phyloP scores from a whole-genome alignment of 371 early-diverging fungal genomes.

The Mortierella sp. region DNA sequence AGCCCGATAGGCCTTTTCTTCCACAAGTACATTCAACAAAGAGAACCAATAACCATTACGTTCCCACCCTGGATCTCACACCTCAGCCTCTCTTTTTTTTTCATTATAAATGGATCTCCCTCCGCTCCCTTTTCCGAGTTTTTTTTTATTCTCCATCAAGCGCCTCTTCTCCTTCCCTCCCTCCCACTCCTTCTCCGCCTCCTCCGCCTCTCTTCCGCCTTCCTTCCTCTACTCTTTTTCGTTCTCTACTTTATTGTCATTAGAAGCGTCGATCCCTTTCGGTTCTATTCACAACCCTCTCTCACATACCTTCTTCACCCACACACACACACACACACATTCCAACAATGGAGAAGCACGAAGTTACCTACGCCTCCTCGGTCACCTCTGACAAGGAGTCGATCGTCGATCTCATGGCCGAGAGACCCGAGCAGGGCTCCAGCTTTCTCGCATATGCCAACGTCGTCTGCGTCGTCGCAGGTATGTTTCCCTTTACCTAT shows the following conservation, averaged over 20 bases:
- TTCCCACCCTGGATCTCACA: not conserved
- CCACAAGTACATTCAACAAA: not conserved
- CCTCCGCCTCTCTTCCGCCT: not conserved
- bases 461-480: constrained; percentile 87
- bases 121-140: not conserved
- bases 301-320: not conserved
- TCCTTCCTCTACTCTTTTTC: not conserved
- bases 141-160: constrained; percentile 11
- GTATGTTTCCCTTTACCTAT: constrained; percentile 37
- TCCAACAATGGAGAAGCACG: constrained; percentile 33
- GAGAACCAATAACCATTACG: not conserved
- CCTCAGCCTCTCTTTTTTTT: constrained; percentile 2
- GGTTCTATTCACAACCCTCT: not conserved
- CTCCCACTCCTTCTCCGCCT: not conserved
- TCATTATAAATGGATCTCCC: constrained; percentile 20
- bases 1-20: not conserved
- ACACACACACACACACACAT: constrained; percentile 11
- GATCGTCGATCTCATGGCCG: constrained; percentile 49
- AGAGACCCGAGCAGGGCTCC: constrained; percentile 56
- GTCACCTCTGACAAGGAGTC: constrained; percentile 53
- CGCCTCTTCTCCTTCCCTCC: not conserved
- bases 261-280: constrained; percentile 1
- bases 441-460: constrained; percentile 68
- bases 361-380: constrained; percentile 36
- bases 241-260: not conserved